Evolutionary conservation across 2,329 filamentous ascomycete species (phyloP), one percentile per base, ranked within the genome.

Genomic region (Colletotrichum melonis): DNA sequence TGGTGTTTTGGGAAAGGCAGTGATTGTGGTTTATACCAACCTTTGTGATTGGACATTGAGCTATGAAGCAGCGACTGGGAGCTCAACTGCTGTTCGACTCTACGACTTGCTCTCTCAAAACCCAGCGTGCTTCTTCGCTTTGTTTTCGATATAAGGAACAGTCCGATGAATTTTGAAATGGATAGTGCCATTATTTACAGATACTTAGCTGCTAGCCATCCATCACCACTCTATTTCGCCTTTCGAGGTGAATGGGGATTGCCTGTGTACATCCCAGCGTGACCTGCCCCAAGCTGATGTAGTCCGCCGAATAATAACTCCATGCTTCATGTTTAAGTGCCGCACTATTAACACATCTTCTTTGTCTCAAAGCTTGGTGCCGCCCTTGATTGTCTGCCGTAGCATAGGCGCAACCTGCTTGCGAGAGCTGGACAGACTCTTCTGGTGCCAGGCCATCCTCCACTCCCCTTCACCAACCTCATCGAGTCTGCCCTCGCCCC

Each of bases 361-460:
- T 11, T 32, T 32, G 30, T 8, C 1, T 72, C 32, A 73, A 22
- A 73, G 46, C 38, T 46, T 58, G 9, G 66, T 8, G 2, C 30
- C 28, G 1, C 55, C 60, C 56, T 81, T 83, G 79, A 91, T 84
- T 0, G 86, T 87, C 75, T 92, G 88, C 70, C 91, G 88, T 78
- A 93, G 78, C 76, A 93, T 85, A 14, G 93, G 90, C 38, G 90
- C 92, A 30, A 96, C 87, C 80, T 94, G 91, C 82, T 93, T 93
- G 76, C 92, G 85, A 77, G 91, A 92, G 70, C 89, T 84, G 57
- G 88, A 88, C 55, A 92, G 77, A 74, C 88, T 87, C 24, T 86
- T 85, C 83, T 96, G 94, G 76, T 83, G 85, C 94, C 94, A 96
- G 28, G 90, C 89, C 73, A 85, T 86, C 77, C 90, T 86, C 85